A percentile compares a stretch with the other conserved stretches of the same genome.
phyloP scores from a whole-genome alignment of 352 stramenopile genomes.

The Pythium angustatum region DNA sequence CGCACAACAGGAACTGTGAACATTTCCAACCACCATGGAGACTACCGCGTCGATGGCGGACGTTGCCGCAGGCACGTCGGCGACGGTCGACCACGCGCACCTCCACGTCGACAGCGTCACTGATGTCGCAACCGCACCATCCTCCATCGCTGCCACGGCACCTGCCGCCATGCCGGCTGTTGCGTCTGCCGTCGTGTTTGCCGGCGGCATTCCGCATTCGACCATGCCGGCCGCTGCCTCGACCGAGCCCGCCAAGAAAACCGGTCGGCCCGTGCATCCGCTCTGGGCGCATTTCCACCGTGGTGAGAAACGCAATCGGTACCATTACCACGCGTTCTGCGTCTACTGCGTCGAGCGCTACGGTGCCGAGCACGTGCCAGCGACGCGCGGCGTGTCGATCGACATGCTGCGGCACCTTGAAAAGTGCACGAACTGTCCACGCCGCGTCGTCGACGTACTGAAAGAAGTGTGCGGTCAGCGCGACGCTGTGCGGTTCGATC shows the following conservation, averaged over 20 bases:
- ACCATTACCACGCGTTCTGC: conserved; percentile 86
- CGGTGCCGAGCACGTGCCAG: conserved; percentile 49
- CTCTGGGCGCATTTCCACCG: conserved; percentile 83
- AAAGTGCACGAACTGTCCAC: conserved; percentile 68
- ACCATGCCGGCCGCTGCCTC: not conserved
- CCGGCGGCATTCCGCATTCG: conserved; percentile 12
- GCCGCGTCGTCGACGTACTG: conserved; percentile 60
- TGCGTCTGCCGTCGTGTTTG: too few relatives aligned
- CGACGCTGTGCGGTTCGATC: conserved; percentile 43
- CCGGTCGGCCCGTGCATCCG: conserved; percentile 68
- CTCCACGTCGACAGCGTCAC: not conserved
- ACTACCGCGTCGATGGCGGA: too few relatives aligned
- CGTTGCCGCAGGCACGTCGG: too few relatives aligned
- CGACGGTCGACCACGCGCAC: not conserved
- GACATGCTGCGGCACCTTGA: conserved; percentile 85
- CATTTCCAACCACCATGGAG: too few relatives aligned
- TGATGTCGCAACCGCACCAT: not conserved
- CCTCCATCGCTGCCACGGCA: not conserved
- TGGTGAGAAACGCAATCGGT: conserved; percentile 83
- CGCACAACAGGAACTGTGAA: too few relatives aligned
- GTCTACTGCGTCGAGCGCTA: conserved; percentile 72
- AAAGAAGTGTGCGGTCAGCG: conserved; percentile 55
- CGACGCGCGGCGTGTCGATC: conserved; percentile 73
- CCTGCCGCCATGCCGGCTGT: too few relatives aligned
- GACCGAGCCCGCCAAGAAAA: conserved; percentile 45